phyloP scores from a whole-genome alignment of 306 rosid genomes.

The Gleditsia sinensis region DNA sequence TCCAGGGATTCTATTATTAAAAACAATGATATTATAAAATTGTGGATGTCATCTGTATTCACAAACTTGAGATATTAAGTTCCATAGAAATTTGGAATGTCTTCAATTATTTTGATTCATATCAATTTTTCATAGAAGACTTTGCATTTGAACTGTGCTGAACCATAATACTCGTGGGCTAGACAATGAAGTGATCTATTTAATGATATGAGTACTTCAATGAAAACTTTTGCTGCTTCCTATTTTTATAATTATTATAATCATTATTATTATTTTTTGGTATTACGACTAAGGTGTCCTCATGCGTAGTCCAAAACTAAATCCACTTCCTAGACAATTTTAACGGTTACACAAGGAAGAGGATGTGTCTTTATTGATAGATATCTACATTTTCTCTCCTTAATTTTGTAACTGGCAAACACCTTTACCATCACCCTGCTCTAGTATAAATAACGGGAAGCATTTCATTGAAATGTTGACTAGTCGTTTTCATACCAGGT shows the following conservation, averaged over 20 bases:
- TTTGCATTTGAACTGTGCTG: neutral
- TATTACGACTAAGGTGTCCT: too few species aligned
- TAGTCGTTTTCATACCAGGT: slow-evolving; percentile 41
- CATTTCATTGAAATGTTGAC: neutral
- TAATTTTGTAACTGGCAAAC: too few species aligned
- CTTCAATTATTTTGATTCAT: neutral
- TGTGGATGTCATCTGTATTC: neutral
- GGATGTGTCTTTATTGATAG: too few species aligned
- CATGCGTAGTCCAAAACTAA: too few species aligned
- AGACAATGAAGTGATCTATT: neutral
- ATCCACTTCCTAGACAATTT: too few species aligned
- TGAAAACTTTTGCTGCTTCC: too few species aligned
- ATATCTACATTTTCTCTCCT: too few species aligned
- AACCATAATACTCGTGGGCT: neutral
- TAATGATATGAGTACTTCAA: neutral
- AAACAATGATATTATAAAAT: neutral
- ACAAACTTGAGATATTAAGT: neutral
- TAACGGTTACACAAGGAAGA: too few species aligned
- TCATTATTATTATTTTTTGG: too few species aligned
- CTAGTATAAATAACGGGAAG: too few species aligned
- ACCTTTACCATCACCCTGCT: too few species aligned
- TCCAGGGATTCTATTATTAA: neutral
- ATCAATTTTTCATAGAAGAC: neutral
- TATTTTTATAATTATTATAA: too few species aligned
- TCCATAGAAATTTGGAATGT: neutral